Evolutionary conservation across 768 basidiomycete genomes (phyloP).

Genomic region (Wakefieldia striispora): DNA sequence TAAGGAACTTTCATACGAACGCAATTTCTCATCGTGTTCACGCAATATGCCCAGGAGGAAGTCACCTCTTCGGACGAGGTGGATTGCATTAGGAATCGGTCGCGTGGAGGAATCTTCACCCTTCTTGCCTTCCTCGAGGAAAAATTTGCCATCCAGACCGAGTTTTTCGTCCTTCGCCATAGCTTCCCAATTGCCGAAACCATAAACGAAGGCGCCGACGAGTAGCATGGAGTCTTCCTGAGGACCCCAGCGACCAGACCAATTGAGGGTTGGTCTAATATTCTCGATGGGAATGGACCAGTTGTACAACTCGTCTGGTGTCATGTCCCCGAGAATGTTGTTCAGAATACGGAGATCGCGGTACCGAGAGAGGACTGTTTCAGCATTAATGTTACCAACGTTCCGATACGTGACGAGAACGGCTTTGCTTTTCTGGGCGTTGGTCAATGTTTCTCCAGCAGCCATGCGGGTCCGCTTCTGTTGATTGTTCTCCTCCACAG

Average conservation of each 20-base stretch:
- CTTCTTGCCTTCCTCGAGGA: slow-evolving; percentile 97
- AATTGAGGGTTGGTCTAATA: slow-evolving; percentile 90
- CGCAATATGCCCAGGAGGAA: slow-evolving; percentile 82
- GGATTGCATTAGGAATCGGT: slow-evolving; percentile 96
- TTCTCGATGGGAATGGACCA: slow-evolving; percentile 92
- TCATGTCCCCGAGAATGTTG: slow-evolving; percentile 67
- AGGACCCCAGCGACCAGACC: slow-evolving; percentile 94
- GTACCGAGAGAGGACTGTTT: slow-evolving; percentile 88
- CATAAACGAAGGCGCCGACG: slow-evolving; percentile 89
- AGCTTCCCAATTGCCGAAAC: slow-evolving; percentile 96
- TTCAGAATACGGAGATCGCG: slow-evolving; percentile 88
- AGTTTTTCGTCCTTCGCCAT: slow-evolving; percentile 88
- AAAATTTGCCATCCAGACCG: slow-evolving; percentile 88
- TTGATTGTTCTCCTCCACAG: slow-evolving; percentile 81
- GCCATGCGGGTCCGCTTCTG: slow-evolving; percentile 74
- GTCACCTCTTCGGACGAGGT: slow-evolving; percentile 95
- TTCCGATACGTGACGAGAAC: slow-evolving; percentile 88
- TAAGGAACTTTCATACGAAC: slow-evolving; percentile 81
- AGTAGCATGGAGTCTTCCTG: slow-evolving; percentile 93
- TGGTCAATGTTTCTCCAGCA: slow-evolving; percentile 85
- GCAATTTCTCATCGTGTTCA: slow-evolving; percentile 89
- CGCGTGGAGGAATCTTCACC: slow-evolving; percentile 79
- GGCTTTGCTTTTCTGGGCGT: slow-evolving; percentile 96
- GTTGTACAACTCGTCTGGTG: slow-evolving; percentile 63
- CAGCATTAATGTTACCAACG: slow-evolving; percentile 94